Conservation (phyloP, 2,329 filamentous ascomycete species). For the Diplodia mutila region DNA sequence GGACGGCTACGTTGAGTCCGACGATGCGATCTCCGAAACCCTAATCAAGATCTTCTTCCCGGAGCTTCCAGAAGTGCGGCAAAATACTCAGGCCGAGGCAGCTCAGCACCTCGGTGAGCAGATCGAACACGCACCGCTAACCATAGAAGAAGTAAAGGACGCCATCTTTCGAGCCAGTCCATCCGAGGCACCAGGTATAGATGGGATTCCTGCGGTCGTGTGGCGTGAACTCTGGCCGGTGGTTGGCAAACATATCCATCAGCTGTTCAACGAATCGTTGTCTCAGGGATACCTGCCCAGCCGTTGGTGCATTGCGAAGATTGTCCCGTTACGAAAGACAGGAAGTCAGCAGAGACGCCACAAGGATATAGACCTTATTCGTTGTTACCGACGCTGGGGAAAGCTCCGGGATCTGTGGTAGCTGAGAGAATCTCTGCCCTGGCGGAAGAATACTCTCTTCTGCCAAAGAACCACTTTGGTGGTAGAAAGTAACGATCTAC, state of each 20-base stretch:
- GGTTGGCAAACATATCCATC: background rate
- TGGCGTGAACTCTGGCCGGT: background rate
- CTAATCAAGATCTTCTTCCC: background rate
- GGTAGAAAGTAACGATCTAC: constrained; percentile 42
- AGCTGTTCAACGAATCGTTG: background rate
- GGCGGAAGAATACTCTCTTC: too few relatives aligned
- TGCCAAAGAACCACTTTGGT: constrained; percentile 40
- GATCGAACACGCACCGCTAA: background rate
- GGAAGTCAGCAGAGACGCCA: too few relatives aligned
- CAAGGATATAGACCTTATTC: too few relatives aligned
- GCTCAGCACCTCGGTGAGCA: background rate
- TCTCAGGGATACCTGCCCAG: too few relatives aligned
- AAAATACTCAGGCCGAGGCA: background rate
- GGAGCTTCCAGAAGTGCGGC: background rate
- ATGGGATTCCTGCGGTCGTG: background rate
- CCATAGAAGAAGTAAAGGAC: background rate
- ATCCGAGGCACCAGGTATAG: background rate
- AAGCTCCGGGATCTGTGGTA: too few relatives aligned
- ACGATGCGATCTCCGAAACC: background rate
- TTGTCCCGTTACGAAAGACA: too few relatives aligned
- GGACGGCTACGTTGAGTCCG: background rate
- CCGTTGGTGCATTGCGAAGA: too few relatives aligned
- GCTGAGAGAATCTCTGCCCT: too few relatives aligned
- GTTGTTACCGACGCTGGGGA: too few relatives aligned
- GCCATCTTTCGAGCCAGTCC: background rate